Conservation (phyloP, 768 basidiomycete genomes). For the Lentinula edodes region DNA sequence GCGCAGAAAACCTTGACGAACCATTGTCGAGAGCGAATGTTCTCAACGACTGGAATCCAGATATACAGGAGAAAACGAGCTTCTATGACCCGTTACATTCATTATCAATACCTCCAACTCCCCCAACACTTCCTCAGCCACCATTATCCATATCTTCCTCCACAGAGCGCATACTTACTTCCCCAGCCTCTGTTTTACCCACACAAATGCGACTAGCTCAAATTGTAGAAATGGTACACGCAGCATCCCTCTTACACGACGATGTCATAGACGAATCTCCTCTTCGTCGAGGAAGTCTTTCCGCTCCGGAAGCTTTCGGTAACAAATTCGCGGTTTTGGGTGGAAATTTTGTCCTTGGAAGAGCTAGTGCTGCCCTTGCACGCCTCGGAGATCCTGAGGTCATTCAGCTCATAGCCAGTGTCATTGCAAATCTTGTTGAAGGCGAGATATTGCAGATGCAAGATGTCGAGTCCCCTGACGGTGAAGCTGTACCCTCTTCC, state of each 20-base stretch:
- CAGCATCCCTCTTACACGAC: slow-evolving; percentile 92
- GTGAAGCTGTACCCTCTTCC: slow-evolving; percentile 10
- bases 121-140: slow-evolving; percentile 20
- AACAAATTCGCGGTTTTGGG: slow-evolving; percentile 86
- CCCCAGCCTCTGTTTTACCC: slow-evolving; percentile 50
- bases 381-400: slow-evolving; percentile 80
- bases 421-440: slow-evolving; percentile 87
- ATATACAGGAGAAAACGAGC: slow-evolving; percentile 56
- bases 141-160: slow-evolving; percentile 8
- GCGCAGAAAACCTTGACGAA: slow-evolving; percentile 56
- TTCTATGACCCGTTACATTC: slow-evolving; percentile 44
- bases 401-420: slow-evolving; percentile 82
- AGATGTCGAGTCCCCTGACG: slow-evolving; percentile 39
- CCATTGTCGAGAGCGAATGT: slow-evolving; percentile 70
- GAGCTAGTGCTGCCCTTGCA: slow-evolving; percentile 76
- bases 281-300: slow-evolving; percentile 70
- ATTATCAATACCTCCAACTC: slow-evolving; percentile 26
- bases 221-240: slow-evolving; percentile 95
- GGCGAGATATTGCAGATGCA: slow-evolving; percentile 88
- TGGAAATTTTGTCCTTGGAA: slow-evolving; percentile 87
- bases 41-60: slow-evolving; percentile 87
- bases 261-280: slow-evolving; percentile 88
- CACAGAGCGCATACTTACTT: slow-evolving; percentile 14
- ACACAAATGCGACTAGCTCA: slow-evolving; percentile 89
- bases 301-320: slow-evolving; percentile 78